These are phyloP conservation scores for Lactarius sanguifluus DNA, from an alignment of 768 basidiomycete genomes.

Conservation along the genomic window DNA sequence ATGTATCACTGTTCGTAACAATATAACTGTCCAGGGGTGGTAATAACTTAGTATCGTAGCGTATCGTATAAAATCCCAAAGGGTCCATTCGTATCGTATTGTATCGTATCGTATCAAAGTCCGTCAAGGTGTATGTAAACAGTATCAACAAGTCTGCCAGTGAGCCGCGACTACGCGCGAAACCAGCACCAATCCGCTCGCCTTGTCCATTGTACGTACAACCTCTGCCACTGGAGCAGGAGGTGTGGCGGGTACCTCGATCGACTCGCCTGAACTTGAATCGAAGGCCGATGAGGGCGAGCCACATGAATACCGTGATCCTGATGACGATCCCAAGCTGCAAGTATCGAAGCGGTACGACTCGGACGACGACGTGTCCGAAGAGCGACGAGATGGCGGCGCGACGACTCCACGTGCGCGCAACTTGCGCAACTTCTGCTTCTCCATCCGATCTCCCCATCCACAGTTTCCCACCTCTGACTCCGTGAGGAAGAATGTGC, in stretches of 20 bases:
- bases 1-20: neutral
- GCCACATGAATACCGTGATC: neutral
- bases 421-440: slow-evolving; percentile 1
- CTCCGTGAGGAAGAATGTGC: slow-evolving; percentile 61
- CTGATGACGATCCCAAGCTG: neutral
- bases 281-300: neutral
- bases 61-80: neutral
- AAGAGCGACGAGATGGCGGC: neutral
- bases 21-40: neutral
- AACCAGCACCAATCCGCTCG: neutral
- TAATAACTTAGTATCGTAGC: neutral
- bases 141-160: neutral
- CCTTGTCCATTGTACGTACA: neutral
- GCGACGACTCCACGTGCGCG: neutral
- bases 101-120: neutral
- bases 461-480: slow-evolving; percentile 36
- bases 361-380: neutral
- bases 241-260: neutral
- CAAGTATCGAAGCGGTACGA: neutral
- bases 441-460: slow-evolving; percentile 5
- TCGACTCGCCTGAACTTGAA: neutral
- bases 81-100: neutral
- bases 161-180: neutral
- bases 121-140: neutral
- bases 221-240: neutral